Percentiles rank a stretch among this genome's conserved stretches.
Conservation (phyloP, 2,329 filamentous ascomycete species). For the Verticillium zaregamsianum region DNA sequence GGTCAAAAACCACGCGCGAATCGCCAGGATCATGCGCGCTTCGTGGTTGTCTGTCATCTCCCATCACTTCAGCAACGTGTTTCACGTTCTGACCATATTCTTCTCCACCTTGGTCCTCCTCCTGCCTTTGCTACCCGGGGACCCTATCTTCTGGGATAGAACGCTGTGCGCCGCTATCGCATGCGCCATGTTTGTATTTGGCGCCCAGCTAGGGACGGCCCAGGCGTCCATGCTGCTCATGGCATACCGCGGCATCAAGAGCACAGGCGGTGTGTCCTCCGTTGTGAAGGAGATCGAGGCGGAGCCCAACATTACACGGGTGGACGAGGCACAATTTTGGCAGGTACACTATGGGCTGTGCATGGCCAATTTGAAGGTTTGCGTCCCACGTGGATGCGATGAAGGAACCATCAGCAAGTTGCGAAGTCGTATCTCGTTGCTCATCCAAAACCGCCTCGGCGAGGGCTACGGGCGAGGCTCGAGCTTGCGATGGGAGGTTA, state of each 20-base stretch:
- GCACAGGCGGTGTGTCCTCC: conserved; percentile 53
- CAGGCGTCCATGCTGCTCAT: conserved; percentile 94
- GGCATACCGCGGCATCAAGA: conserved; percentile 58
- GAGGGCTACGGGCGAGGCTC: conserved; percentile 80
- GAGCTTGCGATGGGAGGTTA: conserved; percentile 88
- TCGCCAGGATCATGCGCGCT: conserved; percentile 86
- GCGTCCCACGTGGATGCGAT: conserved; percentile 59
- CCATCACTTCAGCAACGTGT: conserved; percentile 86
- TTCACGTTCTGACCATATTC: conserved; percentile 87
- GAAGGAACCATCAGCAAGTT: conserved; percentile 70
- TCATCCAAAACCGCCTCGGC: conserved; percentile 82
- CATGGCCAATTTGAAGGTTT: conserved; percentile 88
- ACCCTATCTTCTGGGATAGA: conserved; percentile 80
- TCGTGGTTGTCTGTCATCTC: conserved; percentile 78
- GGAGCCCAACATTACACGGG: conserved; percentile 68
- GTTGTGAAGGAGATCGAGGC: conserved; percentile 83
- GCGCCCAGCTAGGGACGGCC: conserved; percentile 75
- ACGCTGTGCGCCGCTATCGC: conserved; percentile 78
- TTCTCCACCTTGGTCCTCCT: conserved; percentile 78
- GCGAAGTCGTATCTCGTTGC: conserved; percentile 68
- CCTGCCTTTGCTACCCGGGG: conserved; percentile 74
- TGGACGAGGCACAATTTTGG: conserved; percentile 96
- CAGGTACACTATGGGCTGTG: conserved; percentile 96
- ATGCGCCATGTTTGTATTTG: conserved; percentile 82
- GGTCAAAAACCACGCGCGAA: conserved; percentile 85